Conservation (phyloP, 257 asterid genomes). For the Knoxia roxburghii region DNA sequence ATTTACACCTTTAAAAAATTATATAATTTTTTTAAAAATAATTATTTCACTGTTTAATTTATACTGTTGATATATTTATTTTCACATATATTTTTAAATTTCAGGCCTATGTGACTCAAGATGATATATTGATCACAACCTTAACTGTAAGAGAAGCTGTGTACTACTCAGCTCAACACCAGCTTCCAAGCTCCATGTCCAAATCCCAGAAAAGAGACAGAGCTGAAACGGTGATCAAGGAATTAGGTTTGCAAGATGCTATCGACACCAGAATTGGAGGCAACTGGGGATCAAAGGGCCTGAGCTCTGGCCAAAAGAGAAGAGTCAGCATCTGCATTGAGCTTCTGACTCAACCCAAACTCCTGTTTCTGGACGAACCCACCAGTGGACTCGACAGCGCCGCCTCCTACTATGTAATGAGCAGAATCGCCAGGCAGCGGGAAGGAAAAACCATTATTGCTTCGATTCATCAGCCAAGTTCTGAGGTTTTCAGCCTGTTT, state of each 20-base stretch:
- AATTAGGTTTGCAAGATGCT: slow-evolving; percentile 47
- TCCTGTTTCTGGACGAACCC: slow-evolving; percentile 55
- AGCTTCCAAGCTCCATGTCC: slow-evolving; percentile 45
- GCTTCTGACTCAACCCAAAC: slow-evolving; percentile 40
- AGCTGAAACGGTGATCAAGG: slow-evolving; percentile 36
- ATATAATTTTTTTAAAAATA: too few relatives aligned
- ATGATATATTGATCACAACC: slow-evolving; percentile 42
- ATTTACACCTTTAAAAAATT: too few relatives aligned
- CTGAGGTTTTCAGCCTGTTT: slow-evolving; percentile 43
- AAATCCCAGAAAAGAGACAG: slow-evolving; percentile 29
- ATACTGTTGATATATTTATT: too few relatives aligned
- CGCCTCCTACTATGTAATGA: slow-evolving; percentile 46
- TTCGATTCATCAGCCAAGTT: slow-evolving; percentile 49
- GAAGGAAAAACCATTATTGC: slow-evolving; percentile 35
- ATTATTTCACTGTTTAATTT: too few relatives aligned
- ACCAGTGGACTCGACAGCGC: slow-evolving; percentile 59
- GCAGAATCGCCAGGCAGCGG: slow-evolving; percentile 23
- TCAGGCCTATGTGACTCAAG: slow-evolving; percentile 55
- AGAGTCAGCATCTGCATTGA: slow-evolving; percentile 51
- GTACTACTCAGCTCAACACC: slow-evolving; percentile 44
- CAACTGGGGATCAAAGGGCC: slow-evolving; percentile 40
- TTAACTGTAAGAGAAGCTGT: slow-evolving; percentile 44
- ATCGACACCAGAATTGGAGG: slow-evolving; percentile 44
- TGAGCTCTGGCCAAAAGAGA: slow-evolving; percentile 52
- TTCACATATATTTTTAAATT: too few relatives aligned